Evolutionary conservation across 257 asterid genomes (phyloP), one percentile per base, ranked within the genome.

Genomic region (Dorcoceras hygrometricum): DNA sequence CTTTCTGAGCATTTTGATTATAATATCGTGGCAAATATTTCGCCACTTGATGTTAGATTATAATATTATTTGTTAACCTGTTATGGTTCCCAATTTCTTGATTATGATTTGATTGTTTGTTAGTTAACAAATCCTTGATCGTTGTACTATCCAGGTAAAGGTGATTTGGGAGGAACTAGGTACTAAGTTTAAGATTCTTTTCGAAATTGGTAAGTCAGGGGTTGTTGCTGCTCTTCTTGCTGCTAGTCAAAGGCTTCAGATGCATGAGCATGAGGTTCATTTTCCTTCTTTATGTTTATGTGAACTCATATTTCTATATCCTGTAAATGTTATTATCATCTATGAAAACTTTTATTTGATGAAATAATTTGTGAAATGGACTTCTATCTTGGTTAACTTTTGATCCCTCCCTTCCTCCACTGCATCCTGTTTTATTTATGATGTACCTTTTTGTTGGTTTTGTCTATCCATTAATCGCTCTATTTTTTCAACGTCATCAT

Each of bases 151-250:
- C 67, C 81, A 93, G 99, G 77, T 90, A 79, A 84, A 84, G 70
- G 62, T 82, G 76, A 83, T 90, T 66, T 90, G 85, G 73, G 93
- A 79, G 81, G 97, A 87, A 77, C 81, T 94, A 39, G 90, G 96
- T 39, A 71, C 87, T 59, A 87, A 80, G 65, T 83, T 90, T 68
- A 70, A 76, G 76, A 72, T 82, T 72, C 99, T 94, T 73, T 75
- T 94, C 11, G 96, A 85, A 74, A 77, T 81, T 85, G 96, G 97
- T 57, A 83, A 77, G 77, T 65, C 89, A 78, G 99, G 99, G 73
- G 99, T 94, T 67, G 83, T 90, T 77, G 99, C 96, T 55, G 89
- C 95, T 70, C 73, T 94, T 62, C 68, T 94, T 77, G 97, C 92
- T 70, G 88, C 95, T 68, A 74, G 88, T 73, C 90, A 90, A 77